Percentiles rank a stretch among this genome's conserved stretches.
Evolutionary conservation across 129 eudicot species (phyloP).

Genomic region (Escallonia rubra): DNA sequence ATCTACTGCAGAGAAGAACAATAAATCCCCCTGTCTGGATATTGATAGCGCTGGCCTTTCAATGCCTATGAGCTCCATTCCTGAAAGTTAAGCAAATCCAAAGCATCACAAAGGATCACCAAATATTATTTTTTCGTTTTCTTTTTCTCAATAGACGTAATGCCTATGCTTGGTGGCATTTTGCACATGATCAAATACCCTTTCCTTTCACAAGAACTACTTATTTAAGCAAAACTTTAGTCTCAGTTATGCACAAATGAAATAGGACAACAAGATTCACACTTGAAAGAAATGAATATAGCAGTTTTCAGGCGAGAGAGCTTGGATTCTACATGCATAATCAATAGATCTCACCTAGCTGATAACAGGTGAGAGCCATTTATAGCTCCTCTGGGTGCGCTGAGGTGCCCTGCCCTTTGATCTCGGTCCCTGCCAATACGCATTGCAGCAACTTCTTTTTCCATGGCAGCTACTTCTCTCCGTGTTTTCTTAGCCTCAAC

Average conservation of each 20-base stretch:
- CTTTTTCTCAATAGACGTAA: background rate
- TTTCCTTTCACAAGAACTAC: too few species aligned
- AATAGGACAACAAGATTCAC: background rate
- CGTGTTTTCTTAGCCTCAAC: conserved; percentile 96
- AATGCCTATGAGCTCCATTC: conserved; percentile 1
- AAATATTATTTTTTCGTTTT: too few species aligned
- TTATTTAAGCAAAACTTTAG: too few species aligned
- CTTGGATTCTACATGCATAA: background rate
- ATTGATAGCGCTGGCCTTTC: background rate
- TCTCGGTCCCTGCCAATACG: conserved; percentile 89
- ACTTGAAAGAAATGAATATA: too few species aligned
- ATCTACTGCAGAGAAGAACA: too few species aligned
- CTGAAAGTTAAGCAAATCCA: background rate
- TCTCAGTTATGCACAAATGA: too few species aligned
- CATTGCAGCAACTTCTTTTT: conserved; percentile 90
- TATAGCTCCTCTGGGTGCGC: conserved; percentile 49
- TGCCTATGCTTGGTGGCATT: background rate
- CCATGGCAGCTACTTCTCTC: conserved; percentile 91
- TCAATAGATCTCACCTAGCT: conserved; percentile 51
- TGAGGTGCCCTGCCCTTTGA: conserved; percentile 58
- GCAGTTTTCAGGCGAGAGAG: too few species aligned
- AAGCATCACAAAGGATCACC: background rate
- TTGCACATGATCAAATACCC: too few species aligned
- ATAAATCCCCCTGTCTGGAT: too few species aligned
- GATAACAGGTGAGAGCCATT: conserved; percentile 65